Conservation (phyloP, 192 early-diverging fungal species). For the Chytriomyces hyalinus region DNA sequence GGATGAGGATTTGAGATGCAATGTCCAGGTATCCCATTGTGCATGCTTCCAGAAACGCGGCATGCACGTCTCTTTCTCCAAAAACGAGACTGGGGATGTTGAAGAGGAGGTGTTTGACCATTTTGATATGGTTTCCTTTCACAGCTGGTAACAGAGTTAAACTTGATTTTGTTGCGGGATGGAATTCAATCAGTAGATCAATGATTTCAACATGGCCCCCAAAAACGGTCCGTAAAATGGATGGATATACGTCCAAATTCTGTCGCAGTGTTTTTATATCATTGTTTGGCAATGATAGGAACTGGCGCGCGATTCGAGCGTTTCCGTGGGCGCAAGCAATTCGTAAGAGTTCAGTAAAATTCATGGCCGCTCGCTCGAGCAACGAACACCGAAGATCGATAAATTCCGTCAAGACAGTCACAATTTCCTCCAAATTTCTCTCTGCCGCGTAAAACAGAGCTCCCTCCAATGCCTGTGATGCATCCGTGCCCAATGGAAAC, state of each 20-base stretch:
- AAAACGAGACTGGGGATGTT: background rate
- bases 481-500: no score
- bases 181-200: background rate
- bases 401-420: background rate
- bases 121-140: background rate
- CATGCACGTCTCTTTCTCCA: background rate
- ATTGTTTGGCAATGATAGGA: background rate
- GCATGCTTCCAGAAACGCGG: background rate
- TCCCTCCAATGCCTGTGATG: background rate
- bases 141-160: background rate
- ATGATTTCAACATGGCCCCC: conserved; percentile 12
- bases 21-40: conserved; percentile 3
- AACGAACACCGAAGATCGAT: background rate
- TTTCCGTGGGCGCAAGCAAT: background rate
- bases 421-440: background rate
- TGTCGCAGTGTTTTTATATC: background rate
- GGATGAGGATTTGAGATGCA: conserved; percentile 2
- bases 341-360: background rate
- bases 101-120: conserved; percentile 10
- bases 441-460: background rate
- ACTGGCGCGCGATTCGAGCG: background rate
- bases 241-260: background rate
- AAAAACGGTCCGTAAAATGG: background rate
- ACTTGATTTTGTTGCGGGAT: background rate
- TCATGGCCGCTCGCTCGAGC: background rate